phyloP scores from a whole-genome alignment of 1,139 yeast genomes.

The Yamadazyma songkhlaensis region DNA sequence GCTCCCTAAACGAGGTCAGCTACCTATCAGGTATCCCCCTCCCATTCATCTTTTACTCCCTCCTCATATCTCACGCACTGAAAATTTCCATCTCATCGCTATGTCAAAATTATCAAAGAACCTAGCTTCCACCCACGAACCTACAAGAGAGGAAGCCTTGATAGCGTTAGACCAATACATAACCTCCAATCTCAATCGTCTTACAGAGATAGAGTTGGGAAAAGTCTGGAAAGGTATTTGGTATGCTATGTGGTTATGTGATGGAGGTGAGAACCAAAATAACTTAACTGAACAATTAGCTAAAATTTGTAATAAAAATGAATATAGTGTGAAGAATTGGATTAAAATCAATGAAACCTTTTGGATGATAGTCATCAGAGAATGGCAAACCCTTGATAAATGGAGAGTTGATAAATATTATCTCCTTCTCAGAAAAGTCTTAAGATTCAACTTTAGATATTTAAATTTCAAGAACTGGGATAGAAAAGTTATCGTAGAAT shows the following conservation, averaged over 20 bases:
- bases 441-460: constrained; percentile 62
- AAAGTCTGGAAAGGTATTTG: constrained; percentile 94
- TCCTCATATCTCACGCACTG: too few relatives aligned
- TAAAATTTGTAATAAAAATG: constrained; percentile 44
- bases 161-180: constrained; percentile 64
- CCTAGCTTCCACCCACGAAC: constrained; percentile 78
- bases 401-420: constrained; percentile 87
- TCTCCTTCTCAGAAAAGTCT: constrained; percentile 72
- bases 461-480: constrained; percentile 60
- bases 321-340: constrained; percentile 18
- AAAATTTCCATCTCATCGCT: background rate
- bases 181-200: constrained; percentile 29
- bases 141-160: constrained; percentile 73
- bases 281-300: constrained; percentile 75
- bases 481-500: constrained; percentile 42
- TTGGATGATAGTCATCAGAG: constrained; percentile 75
- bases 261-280: constrained; percentile 90
- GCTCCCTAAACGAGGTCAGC: too few relatives aligned
- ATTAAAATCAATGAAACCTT: constrained; percentile 65
- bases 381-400: constrained; percentile 84
- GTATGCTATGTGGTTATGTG: constrained; percentile 95
- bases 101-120: constrained; percentile 61
- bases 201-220: constrained; percentile 54
- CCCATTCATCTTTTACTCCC: too few relatives aligned
- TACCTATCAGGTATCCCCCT: too few relatives aligned